A percentile compares a stretch with the other conserved stretches of the same genome.
These are phyloP conservation scores for Trifolium subterraneum DNA, from an alignment of 306 rosid species.

Conservation along the genomic window DNA sequence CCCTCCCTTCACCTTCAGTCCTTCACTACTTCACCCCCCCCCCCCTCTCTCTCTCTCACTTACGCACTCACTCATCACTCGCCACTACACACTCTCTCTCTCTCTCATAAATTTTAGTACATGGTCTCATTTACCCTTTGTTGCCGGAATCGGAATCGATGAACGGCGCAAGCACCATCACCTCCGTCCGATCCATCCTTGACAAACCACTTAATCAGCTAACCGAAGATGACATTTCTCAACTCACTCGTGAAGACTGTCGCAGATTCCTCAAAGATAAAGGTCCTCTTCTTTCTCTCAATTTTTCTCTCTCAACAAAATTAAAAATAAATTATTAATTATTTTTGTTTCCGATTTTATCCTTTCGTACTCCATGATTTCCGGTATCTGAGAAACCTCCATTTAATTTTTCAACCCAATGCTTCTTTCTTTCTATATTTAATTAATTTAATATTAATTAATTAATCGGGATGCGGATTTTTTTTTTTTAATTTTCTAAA, in stretches of 20 bases:
- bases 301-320: neutral
- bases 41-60: neutral
- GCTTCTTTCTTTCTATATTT: neutral
- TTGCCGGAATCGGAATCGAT: constrained; percentile 56
- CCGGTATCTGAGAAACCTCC: constrained; percentile 55
- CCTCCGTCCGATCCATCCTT: constrained; percentile 73
- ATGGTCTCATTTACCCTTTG: constrained; percentile 40
- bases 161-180: constrained; percentile 68
- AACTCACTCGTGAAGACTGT: constrained; percentile 98
- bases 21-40: neutral
- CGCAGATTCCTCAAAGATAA: constrained; percentile 94
- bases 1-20: neutral
- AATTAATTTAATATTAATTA: neutral
- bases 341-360: constrained; percentile 35
- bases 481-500: neutral
- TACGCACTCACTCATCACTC: neutral
- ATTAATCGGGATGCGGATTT: constrained; percentile 31
- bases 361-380: constrained; percentile 52
- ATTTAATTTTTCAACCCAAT: constrained; percentile 26
- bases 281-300: constrained; percentile 51
- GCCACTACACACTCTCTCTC: constrained; percentile 22
- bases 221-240: constrained; percentile 98
- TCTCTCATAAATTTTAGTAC: constrained; percentile 5
- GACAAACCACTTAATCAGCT: constrained; percentile 90
- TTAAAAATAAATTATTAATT: neutral